Evolutionary conservation across 192 early-diverging fungal species (phyloP), one percentile per base, ranked within the genome.

Genomic region (Tieghemiomyces parasiticus): DNA sequence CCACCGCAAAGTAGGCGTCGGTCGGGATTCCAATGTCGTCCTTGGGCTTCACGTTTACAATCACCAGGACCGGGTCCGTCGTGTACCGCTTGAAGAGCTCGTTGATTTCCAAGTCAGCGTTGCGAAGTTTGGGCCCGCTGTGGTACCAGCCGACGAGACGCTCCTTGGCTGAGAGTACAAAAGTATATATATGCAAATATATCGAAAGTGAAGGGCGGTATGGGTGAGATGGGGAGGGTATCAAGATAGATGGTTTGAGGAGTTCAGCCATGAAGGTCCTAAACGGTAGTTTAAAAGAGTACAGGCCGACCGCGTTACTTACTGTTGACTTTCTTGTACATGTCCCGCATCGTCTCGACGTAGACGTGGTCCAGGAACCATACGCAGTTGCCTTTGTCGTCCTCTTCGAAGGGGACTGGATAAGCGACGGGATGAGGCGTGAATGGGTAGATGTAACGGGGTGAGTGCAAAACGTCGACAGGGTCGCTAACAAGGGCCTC

Each of bases 301-400:
- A n/a, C n/a, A n/a, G n/a, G n/a, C n/a, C n/a, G n/a, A n/a, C n/a
- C n/a, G n/a, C n/a, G n/a, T n/a, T n/a, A n/a, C n/a, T n/a, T n/a
- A n/a, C 90, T 94, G 73, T 96, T 99, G 28, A 99, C 92, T 78
- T 99, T 99, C 71, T 92, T 94, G 72, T 96, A 99, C 96, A 99
- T 99, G 60, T 97, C 94, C 61, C 93, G 92, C 96, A 99, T 99
- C 4, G 91, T 89, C 66, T 99, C 96, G 33, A 93, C 90, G 69
- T 96, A 99, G 74, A 96, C 93, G 78, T 99, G 94, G 74, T 99
- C 96, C 60, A 99, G 77, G 74, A 93, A 99, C 96, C 96, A 99
- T 4, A 97, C 92, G 4, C 82, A 82, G 14, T 90, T 92, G 74
- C 95, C 93, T 73, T 93, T 97, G 63, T 97, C 94, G 63, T 99